These are phyloP conservation scores for Salvia hispanica DNA, from an alignment of 257 asterid species.

Conservation along the genomic window DNA sequence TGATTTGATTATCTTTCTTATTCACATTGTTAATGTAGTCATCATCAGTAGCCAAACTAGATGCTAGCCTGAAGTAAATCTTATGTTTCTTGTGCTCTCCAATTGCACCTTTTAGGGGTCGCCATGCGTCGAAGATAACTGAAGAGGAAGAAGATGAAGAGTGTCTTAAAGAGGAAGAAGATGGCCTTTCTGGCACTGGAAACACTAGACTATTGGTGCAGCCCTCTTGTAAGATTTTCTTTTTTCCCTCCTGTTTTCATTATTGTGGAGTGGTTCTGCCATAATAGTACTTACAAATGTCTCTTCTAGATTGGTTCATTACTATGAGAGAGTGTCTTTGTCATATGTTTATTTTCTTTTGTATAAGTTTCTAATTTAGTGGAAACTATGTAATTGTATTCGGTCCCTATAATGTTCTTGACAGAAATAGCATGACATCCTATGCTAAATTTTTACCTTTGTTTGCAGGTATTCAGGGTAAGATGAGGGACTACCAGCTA, in stretches of 20 bases:
- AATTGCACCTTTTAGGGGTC: slow-evolving; percentile 69
- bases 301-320: slow-evolving; percentile 9
- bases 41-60: neutral
- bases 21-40: neutral
- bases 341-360: neutral
- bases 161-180: slow-evolving; percentile 93
- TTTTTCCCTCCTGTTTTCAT: slow-evolving; percentile 6
- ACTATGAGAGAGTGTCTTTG: neutral
- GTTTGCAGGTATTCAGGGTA: slow-evolving; percentile 91
- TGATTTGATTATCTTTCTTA: neutral
- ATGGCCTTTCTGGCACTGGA: slow-evolving; percentile 71
- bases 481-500: slow-evolving; percentile 99
- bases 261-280: slow-evolving; percentile 6
- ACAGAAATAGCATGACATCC: neutral
- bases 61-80: neutral
- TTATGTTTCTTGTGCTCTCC: slow-evolving; percentile 12
- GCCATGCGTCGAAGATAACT: slow-evolving; percentile 95
- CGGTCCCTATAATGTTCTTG: neutral
- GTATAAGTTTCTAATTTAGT: neutral
- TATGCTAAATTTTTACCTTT: neutral
- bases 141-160: slow-evolving; percentile 99
- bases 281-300: slow-evolving; percentile 2
- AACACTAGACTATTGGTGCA: slow-evolving; percentile 86
- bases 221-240: slow-evolving; percentile 78
- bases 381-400: neutral